Base-by-base conservation (phyloP, 2,329 filamentous ascomycete species). In the Hypoxylon sp. region DNA sequence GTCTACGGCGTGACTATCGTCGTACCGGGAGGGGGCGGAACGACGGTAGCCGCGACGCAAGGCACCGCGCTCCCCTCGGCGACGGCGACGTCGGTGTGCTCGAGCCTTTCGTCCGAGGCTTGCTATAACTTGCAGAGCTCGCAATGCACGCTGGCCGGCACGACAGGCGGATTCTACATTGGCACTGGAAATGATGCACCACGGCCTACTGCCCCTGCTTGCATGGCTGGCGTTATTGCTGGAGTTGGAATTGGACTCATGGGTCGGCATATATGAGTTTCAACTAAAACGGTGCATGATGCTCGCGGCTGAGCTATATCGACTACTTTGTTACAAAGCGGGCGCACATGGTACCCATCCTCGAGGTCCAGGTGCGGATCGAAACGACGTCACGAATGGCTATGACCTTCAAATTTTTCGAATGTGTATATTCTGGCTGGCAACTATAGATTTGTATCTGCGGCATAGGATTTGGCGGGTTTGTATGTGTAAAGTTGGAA, bases 1-100 rank as follows among this genome's bases (percentile, higher is more conserved):
- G 80, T 74, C 5, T 86, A 84, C 63, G 85, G 80, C 19, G 87
- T 90, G 17, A 90, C 88, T 1, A 83, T 90, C 51, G 81, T 84
- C 58, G 86, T 88, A 1, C 85, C 86, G 0, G 84, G 84, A 11
- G 83, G 84, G 1, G 83, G 84, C 11, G 84, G 85, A 1, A 84
- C 85, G 13, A 89, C 87, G 2, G 82, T 88, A 13, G 80, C 81
- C 10, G 82, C 82, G 3, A 82, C 74, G 3, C 70, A 65, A 66
- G 76, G 74, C 24, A 81, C 80, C 31, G 67, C 60, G 3, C 72
- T 86, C 8, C 83, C 81, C 3, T 67, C 81, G 3, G 81, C 83
- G 5, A 81, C 79, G 48, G 88, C 87, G 10, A 85, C 83, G 1
- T 83, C 83, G 19, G 81, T 90, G 50, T 90, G 88, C 78, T 83